Evolutionary conservation across 2,329 filamentous ascomycete genomes (phyloP).

Genomic region (Colletotrichum lentis): DNA sequence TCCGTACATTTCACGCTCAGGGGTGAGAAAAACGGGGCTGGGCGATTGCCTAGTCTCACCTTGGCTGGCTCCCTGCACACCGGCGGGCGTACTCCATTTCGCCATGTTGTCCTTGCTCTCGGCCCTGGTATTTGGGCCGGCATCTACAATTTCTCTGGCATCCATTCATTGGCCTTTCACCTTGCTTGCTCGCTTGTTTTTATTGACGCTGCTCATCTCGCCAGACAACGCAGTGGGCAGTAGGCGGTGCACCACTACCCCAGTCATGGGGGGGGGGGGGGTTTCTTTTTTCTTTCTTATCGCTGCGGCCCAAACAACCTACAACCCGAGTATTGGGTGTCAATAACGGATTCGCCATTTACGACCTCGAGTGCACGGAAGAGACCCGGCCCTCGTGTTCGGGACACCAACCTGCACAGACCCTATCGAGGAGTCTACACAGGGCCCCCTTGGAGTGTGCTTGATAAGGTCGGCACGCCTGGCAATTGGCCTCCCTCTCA

Average conservation of each 20-base stretch:
- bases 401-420: constrained; percentile 8
- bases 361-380: constrained; percentile 14
- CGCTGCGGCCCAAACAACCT: constrained; percentile 31
- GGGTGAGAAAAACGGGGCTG: constrained; percentile 15
- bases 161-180: constrained; percentile 34
- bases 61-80: constrained; percentile 25
- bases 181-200: constrained; percentile 36
- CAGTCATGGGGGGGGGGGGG: too few relatives aligned
- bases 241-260: constrained; percentile 25
- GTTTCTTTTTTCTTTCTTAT: constrained; percentile 1
- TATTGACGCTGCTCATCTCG: constrained; percentile 42
- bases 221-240: constrained; percentile 37
- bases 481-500: background rate
- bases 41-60: constrained; percentile 35
- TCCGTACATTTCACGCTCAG: background rate
- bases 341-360: constrained; percentile 25
- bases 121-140: constrained; percentile 25
- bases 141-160: constrained; percentile 22
- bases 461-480: background rate
- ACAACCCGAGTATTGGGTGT: constrained; percentile 31
- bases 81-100: constrained; percentile 13
- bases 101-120: constrained; percentile 18
- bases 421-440: background rate
- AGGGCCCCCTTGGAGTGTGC: background rate
- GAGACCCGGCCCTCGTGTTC: constrained; percentile 24